A percentile compares a stretch with the other conserved stretches of the same genome.
Evolutionary conservation across 495 filamentous ascomycete genomes (phyloP).

Genomic region (Astrocystis sublimbata): DNA sequence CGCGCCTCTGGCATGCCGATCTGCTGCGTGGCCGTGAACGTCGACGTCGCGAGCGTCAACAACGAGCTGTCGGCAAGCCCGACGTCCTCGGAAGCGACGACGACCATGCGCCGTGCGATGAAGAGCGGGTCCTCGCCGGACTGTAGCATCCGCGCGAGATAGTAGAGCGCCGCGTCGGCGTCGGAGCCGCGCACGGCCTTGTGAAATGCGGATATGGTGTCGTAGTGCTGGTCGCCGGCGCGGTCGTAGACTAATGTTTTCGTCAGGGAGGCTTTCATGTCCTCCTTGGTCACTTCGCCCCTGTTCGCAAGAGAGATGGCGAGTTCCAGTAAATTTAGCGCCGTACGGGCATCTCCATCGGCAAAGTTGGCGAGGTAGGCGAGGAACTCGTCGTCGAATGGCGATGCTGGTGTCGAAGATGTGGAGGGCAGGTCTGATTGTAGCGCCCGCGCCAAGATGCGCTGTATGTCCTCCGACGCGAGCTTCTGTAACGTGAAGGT

Average conservation of each 20-base stretch:
- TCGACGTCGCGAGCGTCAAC: constrained; percentile 77
- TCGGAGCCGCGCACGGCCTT: constrained; percentile 89
- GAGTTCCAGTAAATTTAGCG: constrained; percentile 88
- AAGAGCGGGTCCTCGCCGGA: constrained; percentile 93
- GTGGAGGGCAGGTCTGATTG: constrained; percentile 49
- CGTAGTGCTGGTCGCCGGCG: constrained; percentile 92
- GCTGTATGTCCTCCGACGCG: constrained; percentile 64
- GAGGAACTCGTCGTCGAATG: constrained; percentile 78
- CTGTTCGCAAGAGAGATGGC: constrained; percentile 58
- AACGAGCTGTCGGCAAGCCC: constrained; percentile 88
- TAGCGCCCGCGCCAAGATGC: constrained; percentile 75
- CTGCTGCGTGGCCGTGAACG: constrained; percentile 82
- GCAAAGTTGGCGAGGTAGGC: constrained; percentile 80
- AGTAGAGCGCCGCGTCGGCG: constrained; percentile 86
- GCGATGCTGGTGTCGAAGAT: constrained; percentile 42
- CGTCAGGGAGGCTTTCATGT: constrained; percentile 77
- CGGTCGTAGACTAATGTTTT: constrained; percentile 94
- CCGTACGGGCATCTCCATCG: constrained; percentile 89
- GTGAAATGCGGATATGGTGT: constrained; percentile 95
- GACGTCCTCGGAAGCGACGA: constrained; percentile 89
- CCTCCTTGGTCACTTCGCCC: constrained; percentile 55
- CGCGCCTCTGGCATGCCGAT: constrained; percentile 93
- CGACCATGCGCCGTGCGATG: constrained; percentile 87
- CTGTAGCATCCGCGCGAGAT: constrained; percentile 93
- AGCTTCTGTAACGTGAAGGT: constrained; percentile 84